Base-by-base conservation (phyloP, 257 asterid genomes). In the Petunia secreta region DNA sequence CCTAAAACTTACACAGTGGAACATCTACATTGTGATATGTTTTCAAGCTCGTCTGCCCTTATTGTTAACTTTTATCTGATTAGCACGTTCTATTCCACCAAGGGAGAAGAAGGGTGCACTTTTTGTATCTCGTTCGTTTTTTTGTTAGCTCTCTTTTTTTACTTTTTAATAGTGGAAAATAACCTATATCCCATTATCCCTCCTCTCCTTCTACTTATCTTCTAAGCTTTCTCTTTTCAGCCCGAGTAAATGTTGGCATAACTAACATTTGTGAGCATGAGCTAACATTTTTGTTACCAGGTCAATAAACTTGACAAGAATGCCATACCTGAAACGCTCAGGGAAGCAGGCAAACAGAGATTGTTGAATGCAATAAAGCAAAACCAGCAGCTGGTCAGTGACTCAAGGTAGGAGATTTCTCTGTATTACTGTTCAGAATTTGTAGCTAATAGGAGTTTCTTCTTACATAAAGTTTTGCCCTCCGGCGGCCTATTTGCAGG, bases 301-400 rank as follows among this genome's bases (percentile, higher is more conserved):
- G 91, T 43, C 15, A 87, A 78, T 79, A 91, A 89, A 88, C 84
- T 37, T n/a, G 92, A 87, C 89, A 93, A 90, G 85, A 93, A 92
- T 82, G 79, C 83, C 85, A 83, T 95, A 82, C 85, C 97, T 36
- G 97, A 73, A 77, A 84, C 91, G 43, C 78, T 95, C 57, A 85
- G 99, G 83, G 91, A 92, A 78, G 86, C 97, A 0, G 90, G 91
- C 83, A 93, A 89, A 90, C 92, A 90, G 86, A 91, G 91, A 88
- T 83, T 95, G 64, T 80, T 83, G 75, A 89, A 87, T 11, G 87
- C 92, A 65, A 14, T 92, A 88, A 87, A 90, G 83, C 96, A 91
- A 80, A 90, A 86, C 85, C 92, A 88, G 86, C 84, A 81, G 64
- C 85, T 82, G 41, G 83, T 89, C 85, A 81, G 71, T 57, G 85